Conservation (phyloP, 495 filamentous ascomycete species). For the Evernia prunastri region DNA sequence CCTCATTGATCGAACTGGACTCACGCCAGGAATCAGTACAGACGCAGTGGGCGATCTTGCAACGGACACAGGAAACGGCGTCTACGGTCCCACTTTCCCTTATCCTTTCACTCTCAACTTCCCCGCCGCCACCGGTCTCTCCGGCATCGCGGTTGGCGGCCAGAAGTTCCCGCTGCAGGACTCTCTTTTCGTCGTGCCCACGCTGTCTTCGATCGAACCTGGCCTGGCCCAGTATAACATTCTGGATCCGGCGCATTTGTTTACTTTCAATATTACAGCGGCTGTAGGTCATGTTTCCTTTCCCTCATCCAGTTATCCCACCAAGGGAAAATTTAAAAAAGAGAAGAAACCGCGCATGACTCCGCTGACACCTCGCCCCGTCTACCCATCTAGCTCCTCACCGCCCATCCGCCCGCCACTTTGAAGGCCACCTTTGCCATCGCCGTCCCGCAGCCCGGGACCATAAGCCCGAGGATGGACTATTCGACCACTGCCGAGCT, state of each 20-base stretch:
- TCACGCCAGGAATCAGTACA: not conserved
- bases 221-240: conserved; percentile 7
- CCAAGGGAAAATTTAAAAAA: not conserved
- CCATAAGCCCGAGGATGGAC: conserved; percentile 5
- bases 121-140: conserved; percentile 8
- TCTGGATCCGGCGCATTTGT: not conserved
- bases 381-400: not conserved
- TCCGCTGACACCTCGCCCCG: not conserved
- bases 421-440: not conserved
- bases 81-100: conserved; percentile 17
- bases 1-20: conserved; percentile 6
- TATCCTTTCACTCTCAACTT: conserved; percentile 16
- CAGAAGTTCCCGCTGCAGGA: conserved; percentile 7
- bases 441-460: conserved; percentile 2
- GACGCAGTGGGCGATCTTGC: not conserved
- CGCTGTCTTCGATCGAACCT: conserved; percentile 2
- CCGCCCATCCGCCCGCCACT: not conserved
- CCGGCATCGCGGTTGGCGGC: conserved; percentile 6
- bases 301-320: not conserved
- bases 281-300: not conserved
- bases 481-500: not conserved
- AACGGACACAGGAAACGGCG: conserved; percentile 10
- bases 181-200: conserved; percentile 6
- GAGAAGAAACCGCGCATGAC: no score
- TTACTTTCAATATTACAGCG: conserved; percentile 9